These are phyloP conservation scores for Fusarium avenaceum DNA, from an alignment of 2,329 filamentous ascomycete genomes.

Conservation along the genomic window DNA sequence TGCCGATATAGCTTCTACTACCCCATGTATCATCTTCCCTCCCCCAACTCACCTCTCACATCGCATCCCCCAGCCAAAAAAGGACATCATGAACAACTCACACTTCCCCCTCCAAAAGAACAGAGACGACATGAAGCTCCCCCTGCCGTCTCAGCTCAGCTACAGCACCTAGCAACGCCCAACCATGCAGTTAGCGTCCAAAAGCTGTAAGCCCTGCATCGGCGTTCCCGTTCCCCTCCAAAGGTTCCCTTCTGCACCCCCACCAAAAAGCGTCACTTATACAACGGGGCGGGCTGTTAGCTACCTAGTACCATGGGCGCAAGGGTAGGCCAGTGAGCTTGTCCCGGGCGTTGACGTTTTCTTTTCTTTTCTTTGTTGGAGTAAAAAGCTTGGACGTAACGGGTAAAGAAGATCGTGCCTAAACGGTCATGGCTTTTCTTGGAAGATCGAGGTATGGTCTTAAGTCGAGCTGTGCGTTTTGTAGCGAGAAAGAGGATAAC, in stretches of 20 bases:
- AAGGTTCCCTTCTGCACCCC: conserved; percentile 11
- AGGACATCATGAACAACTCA: conserved; percentile 19
- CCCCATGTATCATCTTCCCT: conserved; percentile 2
- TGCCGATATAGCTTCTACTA: conserved; percentile 32
- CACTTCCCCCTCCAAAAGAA: not conserved
- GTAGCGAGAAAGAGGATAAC: conserved; percentile 1
- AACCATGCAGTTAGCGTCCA: conserved; percentile 28
- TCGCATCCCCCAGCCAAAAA: conserved; percentile 10
- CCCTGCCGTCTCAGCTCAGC: conserved; percentile 35
- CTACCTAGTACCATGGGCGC: not conserved
- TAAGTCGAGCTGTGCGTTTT: conserved; percentile 23
- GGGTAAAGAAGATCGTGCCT: not conserved
- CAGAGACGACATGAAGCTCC: not conserved
- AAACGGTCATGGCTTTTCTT: conserved; percentile 9
- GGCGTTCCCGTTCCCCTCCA: conserved; percentile 38
- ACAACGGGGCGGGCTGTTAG: conserved; percentile 8
- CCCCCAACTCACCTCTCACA: conserved; percentile 12
- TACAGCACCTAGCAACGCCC: conserved; percentile 42
- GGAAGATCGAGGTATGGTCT: conserved; percentile 16
- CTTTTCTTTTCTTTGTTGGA: conserved; percentile 1
- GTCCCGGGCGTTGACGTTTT: conserved; percentile 6
- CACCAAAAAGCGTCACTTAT: conserved; percentile 26
- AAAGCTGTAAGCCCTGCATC: conserved; percentile 39
- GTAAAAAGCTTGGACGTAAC: conserved; percentile 18
- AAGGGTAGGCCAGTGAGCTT: conserved; percentile 3